Evolutionary conservation across 75 land plant species (phyloP).

Genomic region (Chamaecyparis obtusa): DNA sequence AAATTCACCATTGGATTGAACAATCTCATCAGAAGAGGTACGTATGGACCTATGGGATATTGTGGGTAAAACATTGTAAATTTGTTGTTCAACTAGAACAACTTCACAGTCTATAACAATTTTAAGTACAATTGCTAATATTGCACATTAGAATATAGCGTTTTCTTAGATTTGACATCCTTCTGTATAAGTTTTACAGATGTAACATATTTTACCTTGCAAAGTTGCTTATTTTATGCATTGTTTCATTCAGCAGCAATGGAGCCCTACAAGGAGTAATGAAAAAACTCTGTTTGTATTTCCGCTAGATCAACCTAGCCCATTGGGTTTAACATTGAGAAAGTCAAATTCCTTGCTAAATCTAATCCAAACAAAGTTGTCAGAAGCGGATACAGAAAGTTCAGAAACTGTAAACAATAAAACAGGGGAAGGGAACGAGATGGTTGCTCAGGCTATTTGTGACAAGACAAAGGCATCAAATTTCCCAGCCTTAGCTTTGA

Average conservation of each 20-base stretch:
- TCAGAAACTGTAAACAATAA: background rate
- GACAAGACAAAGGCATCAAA: constrained; percentile 81
- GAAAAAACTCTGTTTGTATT: background rate
- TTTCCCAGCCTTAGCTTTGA: constrained; percentile 48
- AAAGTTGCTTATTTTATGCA: background rate
- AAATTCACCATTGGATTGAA: background rate
- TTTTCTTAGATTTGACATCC: background rate
- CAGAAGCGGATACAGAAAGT: constrained; percentile 4
- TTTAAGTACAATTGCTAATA: background rate
- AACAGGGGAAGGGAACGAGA: background rate
- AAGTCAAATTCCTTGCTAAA: constrained; percentile 65
- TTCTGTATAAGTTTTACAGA: background rate
- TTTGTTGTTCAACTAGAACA: background rate
- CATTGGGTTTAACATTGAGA: constrained; percentile 59
- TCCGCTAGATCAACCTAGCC: constrained; percentile 45
- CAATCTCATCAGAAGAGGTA: background rate
- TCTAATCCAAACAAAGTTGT: constrained; percentile 35
- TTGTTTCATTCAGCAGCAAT: background rate
- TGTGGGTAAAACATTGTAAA: background rate
- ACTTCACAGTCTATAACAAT: background rate
- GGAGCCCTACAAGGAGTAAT: background rate
- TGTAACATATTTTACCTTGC: background rate
- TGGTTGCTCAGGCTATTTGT: constrained; percentile 10
- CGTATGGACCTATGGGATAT: background rate
- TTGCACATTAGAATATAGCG: background rate